A percentile compares a stretch with the other conserved stretches of the same genome.
phyloP scores from a whole-genome alignment of 2,329 filamentous ascomycete species.

The Penicillium psychrosexuale region DNA sequence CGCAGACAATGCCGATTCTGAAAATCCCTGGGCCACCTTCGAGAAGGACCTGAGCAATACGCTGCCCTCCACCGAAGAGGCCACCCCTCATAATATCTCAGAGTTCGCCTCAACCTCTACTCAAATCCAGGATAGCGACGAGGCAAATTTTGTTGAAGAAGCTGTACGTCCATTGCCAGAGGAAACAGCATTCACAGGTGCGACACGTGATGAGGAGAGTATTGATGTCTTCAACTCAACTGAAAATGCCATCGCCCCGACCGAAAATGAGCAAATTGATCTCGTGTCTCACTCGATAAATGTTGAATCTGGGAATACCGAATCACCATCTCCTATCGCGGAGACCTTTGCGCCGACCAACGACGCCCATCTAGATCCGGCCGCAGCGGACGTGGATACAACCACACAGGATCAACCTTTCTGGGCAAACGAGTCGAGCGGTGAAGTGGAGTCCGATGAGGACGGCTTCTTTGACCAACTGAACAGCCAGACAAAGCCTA shows the following conservation, averaged over 20 bases:
- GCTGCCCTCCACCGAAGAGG: not conserved
- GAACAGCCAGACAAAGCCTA: constrained; percentile 41
- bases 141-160: not conserved
- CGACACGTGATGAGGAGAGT: not conserved
- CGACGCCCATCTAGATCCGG: not conserved
- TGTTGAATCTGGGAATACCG: not conserved
- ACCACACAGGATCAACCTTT: constrained; percentile 17
- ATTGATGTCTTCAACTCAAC: not conserved
- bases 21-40: not conserved
- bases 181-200: not conserved
- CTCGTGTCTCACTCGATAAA: not conserved
- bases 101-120: not conserved
- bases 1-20: not conserved
- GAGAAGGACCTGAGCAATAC: not conserved
- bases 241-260: not conserved
- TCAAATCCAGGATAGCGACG: not conserved
- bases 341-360: constrained; percentile 5
- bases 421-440: constrained; percentile 50
- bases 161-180: not conserved
- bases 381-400: constrained; percentile 13
- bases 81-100: too few relatives aligned
- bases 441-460: constrained; percentile 48
- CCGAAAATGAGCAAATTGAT: not conserved
- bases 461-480: constrained; percentile 62
- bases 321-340: not conserved